A percentile compares a stretch with the other conserved stretches of the same genome.
These are phyloP conservation scores for Eucalyptus polyanthemos DNA, from an alignment of 345 rosid species.

Conservation along the genomic window DNA sequence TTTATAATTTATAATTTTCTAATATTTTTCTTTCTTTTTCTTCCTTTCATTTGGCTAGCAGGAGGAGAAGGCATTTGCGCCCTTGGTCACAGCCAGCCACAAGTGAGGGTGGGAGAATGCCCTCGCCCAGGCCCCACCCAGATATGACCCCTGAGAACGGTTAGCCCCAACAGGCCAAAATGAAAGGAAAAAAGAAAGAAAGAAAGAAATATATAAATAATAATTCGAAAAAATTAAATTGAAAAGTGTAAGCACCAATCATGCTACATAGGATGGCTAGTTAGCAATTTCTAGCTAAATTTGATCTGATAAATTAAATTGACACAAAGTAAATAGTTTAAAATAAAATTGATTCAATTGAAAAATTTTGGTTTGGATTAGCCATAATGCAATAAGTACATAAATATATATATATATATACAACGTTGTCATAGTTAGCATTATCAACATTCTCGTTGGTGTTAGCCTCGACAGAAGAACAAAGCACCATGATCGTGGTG, in stretches of 20 bases:
- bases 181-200: neutral
- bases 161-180: fast-evolving
- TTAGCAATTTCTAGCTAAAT: neutral
- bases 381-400: no score
- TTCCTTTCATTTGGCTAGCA: neutral
- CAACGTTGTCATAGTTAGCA: neutral
- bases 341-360: no score
- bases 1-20: no score
- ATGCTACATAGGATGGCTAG: neutral
- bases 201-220: no score
- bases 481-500: neutral
- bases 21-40: no score
- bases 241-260: neutral
- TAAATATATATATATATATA: no score
- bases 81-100: fast-evolving
- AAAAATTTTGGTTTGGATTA: fast-evolving
- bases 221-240: no score
- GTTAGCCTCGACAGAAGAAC: neutral
- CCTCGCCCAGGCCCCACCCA: fast-evolving
- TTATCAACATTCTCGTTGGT: neutral
- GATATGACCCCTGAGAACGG: no score
- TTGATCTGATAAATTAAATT: neutral
- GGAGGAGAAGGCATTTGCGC: no score
- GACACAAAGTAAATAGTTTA: neutral
- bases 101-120: neutral